Evolutionary conservation across 2,329 filamentous ascomycete genomes (phyloP).

Genomic region (Penicillium sclerotigenum): DNA sequence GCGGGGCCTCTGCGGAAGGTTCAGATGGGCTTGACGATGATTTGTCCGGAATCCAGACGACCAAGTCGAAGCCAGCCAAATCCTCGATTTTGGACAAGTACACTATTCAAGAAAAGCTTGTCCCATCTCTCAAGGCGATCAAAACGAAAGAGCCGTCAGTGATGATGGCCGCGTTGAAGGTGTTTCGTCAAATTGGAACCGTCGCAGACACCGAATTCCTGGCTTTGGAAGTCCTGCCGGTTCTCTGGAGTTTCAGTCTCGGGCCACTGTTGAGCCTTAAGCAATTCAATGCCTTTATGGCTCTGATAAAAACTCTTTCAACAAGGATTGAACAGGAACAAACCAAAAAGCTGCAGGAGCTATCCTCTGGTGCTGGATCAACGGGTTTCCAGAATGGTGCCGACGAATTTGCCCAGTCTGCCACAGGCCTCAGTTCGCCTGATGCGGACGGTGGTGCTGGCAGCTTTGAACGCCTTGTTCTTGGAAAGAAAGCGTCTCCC

Average conservation of each 20-base stretch:
- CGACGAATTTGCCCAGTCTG: slow-evolving; percentile 25
- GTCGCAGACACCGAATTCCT: slow-evolving; percentile 86
- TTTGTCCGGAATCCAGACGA: slow-evolving; percentile 60
- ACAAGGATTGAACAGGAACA: slow-evolving; percentile 83
- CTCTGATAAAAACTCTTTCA: slow-evolving; percentile 77
- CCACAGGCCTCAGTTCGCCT: slow-evolving; percentile 37
- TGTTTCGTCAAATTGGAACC: slow-evolving; percentile 77
- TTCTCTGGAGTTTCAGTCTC: slow-evolving; percentile 87
- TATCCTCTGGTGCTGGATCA: slow-evolving; percentile 60
- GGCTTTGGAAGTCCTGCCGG: slow-evolving; percentile 83
- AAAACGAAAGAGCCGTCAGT: slow-evolving; percentile 98
- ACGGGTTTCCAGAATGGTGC: slow-evolving; percentile 40
- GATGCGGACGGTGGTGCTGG: slow-evolving; percentile 54
- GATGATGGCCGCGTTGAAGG: slow-evolving; percentile 87
- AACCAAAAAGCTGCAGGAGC: slow-evolving; percentile 79
- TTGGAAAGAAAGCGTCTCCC: slow-evolving; percentile 57
- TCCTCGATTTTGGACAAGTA: slow-evolving; percentile 91
- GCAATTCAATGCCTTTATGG: slow-evolving; percentile 89
- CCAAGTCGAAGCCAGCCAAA: slow-evolving; percentile 59
- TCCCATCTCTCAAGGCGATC: slow-evolving; percentile 85
- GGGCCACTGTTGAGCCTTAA: slow-evolving; percentile 82
- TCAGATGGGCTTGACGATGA: slow-evolving; percentile 59
- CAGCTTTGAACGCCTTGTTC: slow-evolving; percentile 87
- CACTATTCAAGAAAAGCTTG: slow-evolving; percentile 95
- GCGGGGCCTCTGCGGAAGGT: slow-evolving; percentile 65